Evolutionary conservation across 176 grass and related monocot species (phyloP).

Genomic region (Themeda triandra): DNA sequence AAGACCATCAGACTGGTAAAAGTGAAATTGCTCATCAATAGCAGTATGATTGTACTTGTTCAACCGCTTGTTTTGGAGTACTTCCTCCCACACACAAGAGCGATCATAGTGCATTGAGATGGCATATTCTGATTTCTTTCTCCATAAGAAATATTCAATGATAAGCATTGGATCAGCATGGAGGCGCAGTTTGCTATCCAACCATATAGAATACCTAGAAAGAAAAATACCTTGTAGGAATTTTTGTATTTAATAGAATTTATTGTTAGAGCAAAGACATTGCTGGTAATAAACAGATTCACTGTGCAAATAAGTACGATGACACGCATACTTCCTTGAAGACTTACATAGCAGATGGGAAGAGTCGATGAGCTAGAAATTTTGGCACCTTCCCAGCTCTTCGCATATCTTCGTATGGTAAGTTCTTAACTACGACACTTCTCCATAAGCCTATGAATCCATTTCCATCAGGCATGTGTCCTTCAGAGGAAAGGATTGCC

Average conservation of each 20-base stretch:
- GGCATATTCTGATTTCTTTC: constrained; percentile 78
- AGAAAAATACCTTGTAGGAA: not conserved
- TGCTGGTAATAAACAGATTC: constrained; percentile 15
- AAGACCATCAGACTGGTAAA: constrained; percentile 87
- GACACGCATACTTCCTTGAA: not conserved
- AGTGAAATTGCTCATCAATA: constrained; percentile 84
- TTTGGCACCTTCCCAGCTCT: constrained; percentile 92
- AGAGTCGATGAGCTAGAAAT: constrained; percentile 82
- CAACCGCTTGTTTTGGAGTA: constrained; percentile 85
- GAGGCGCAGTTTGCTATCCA: constrained; percentile 93
- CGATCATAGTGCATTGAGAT: constrained; percentile 95
- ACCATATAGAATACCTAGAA: constrained; percentile 84
- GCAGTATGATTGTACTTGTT: constrained; percentile 87
- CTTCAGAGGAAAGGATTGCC: constrained; percentile 84
- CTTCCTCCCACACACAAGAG: constrained; percentile 88
- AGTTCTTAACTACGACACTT: constrained; percentile 71
- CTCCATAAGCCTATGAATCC: constrained; percentile 80
- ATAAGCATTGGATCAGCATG: constrained; percentile 84
- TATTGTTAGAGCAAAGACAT: not conserved
- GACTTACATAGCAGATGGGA: constrained; percentile 71
- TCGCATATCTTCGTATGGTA: constrained; percentile 76
- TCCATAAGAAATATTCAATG: constrained; percentile 92
- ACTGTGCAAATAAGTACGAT: constrained; percentile 8
- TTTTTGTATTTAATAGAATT: not conserved
- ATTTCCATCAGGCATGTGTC: constrained; percentile 55